Base-by-base conservation (phyloP, 139 green algal genomes). In the Nannochloris sp. region DNA sequence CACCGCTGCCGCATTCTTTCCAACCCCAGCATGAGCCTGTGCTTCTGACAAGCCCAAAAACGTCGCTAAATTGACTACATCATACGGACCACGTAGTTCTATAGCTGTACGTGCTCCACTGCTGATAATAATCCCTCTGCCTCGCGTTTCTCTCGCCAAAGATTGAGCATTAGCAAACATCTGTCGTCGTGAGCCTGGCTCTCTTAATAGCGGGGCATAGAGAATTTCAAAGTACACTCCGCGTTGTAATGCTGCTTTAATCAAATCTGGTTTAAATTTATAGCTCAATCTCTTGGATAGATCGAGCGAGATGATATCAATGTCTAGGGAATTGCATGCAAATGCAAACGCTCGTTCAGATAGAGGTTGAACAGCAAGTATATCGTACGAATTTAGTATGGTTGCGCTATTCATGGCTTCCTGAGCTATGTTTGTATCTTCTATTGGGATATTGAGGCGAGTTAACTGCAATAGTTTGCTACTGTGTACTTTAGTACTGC, bases 211-310 rank as follows among this genome's bases (percentile, higher is more conserved):
- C 0, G 63, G 37, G 2, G 61, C 44, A 30, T 83, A 78, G 25
- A 31, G 64, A 14, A 90, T 64, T 83, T 90, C 84, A 63, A 90
- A 87, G 25, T 73, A 56, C 3, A 89, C 30, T n/a, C 83, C 84
- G 4, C 83, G 48, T 13, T 68, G 58, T 2, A 88, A 5, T 9
- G 84, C 84, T 0, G 73, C 47, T 37, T 76, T 62, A 3, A 88
- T 25, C 0, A 60, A 2, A 3, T 54, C 30, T 6, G 71, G 65
- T 48, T 73, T 70, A 54, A 87, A 75, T 55, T 75, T 72, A 56
- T 80, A 77, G 6, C 67, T 59, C 33, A 81, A 47, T 24, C 78
- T 68, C 19, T 68, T 57, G 0, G 45, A 38, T 9, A 89, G 44
- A 62, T 89, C 78, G 30, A 90, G 55, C 1, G 19, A 42, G 15